Base-by-base conservation (phyloP, 208 protist genomes). In the Lotmaria passim region DNA sequence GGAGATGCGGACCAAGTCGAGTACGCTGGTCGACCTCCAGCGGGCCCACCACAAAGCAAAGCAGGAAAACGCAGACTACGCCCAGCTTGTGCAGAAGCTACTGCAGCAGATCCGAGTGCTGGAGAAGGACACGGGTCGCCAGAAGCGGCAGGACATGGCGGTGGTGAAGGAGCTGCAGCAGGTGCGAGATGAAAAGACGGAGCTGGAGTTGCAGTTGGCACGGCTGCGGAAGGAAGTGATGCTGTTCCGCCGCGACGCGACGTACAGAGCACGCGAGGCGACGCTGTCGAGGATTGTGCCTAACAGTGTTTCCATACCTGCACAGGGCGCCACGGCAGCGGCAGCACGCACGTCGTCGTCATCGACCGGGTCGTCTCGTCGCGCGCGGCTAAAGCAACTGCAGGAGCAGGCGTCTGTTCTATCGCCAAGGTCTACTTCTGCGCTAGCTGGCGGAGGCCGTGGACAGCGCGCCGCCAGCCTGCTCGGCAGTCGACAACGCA, bases 71-170 rank as follows among this genome's bases (percentile, higher is more conserved):
- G 69, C 41, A 7, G 76, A 87, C 15, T 87, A 83, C 48, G 55
- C 76, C 26, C 78, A 74, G 33, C 60, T 83, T 11, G 78, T 87
- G 28, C 70, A 82, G 69, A 73, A 62, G 57, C 74, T 91, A 10
- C 50, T 78, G 41, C 69, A 75, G 59, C 76, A 81, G 57, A 60
- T 87, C 17, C 69, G 73, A 30, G 51, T 57, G 26, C 66, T 91
- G 17, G 82, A 90, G 58, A 67, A 67, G 44, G 71, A 73, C 53
- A 62, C 75, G 3, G 26, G 57, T 15, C 66, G 75, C 15, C 69
- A 79, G 60, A 74, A 52, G 38, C 57, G 75, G 31, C 74, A 73
- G 59, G 61, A 66, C 38, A 51, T 56, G 24, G 12, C 56, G n/a
- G 67, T 66, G 15, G 55, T 76, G 41, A 50, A 55, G 34, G 43